Evolutionary conservation across 2,329 filamentous ascomycete species (phyloP), one percentile per base, ranked within the genome.

Genomic region (Trichothecium sympodiale): DNA sequence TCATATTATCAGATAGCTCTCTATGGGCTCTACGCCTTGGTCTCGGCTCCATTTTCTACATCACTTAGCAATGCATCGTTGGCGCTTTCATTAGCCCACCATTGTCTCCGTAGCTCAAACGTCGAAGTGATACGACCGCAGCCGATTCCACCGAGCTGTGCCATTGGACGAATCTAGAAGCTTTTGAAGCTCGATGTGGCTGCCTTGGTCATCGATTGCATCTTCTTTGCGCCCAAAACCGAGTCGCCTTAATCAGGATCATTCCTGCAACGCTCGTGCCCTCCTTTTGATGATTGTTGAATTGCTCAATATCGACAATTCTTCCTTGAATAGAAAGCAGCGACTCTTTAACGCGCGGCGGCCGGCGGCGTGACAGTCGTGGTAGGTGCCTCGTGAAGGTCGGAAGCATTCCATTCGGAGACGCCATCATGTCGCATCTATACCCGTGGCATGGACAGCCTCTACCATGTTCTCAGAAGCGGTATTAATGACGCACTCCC

Each of bases 401-500:
- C 85, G 26, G 71, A 75, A 26, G 86, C 58, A 1, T 70, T 67
- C 83, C 84, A 93, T 56, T 93, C 86, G 2, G 74, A 80, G 3
- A 73, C 59, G 0, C 80, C 83, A 41, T 77, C n/a, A 77, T 0
- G 86, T 85, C 0, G 82, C 72, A 53, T 91, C 83, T 47, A 91
- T 74, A 10, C 69, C 69, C 2, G 78, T 74, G 10, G 75, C 71
- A 52, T 91, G 93, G 17, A 84, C 85, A 0, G 86, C 85, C 60
- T 93, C 85, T 46, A 87, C 55, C 54, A 79, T 89, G 52, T 79
- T 74, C 59, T 91, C 84, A 3, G 71, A 76, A 46, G 93, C 81
- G 43, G 91, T 82, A 57, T 87, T 93, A 57, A 93, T 78, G 29
- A 74, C 71, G 54, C 83, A 87, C 59, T 93, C 83, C 27, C 69